Base-by-base conservation (phyloP, 2,329 filamentous ascomycete genomes). In the Cladosporium oxysporum region DNA sequence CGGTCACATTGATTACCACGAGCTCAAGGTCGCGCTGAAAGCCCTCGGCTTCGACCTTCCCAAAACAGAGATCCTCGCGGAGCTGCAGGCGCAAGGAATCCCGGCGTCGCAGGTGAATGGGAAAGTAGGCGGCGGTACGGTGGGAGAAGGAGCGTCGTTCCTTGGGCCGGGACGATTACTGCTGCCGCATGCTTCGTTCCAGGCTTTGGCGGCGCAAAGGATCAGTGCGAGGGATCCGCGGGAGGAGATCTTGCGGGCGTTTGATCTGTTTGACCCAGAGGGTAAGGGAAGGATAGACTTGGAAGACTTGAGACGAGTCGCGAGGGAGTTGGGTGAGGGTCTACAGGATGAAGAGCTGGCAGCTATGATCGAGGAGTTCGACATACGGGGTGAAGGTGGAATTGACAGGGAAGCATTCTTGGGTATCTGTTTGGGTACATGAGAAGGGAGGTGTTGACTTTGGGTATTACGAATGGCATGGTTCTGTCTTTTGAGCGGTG, bases 281-380 rank as follows among this genome's bases (percentile, higher is more conserved):
- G 87, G 86, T n/a, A 96, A 97, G 80, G 94, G 94, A 7, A 88
- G 91, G 70, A 97, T 99, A 72, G 93, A 90, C 62, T 81, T 97
- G 58, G 91, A 95, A 67, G 95, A 98, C 81, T 81, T 99, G 79
- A 84, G 92, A 68, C 84, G 92, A 66, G 92, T 98, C 29, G 93
- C 94, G 66, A 87, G 92, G 73, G 95, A 98, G 77, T 83, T 99
- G 69, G 95, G 95, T 8, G 94, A 98, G 78, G 92, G 91, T 14
- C 84, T 99, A 71, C 92, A 95, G 72, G 94, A 99, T 75, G 91
- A 96, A 74, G 95, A 99, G 78, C 84, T 99, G 68, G 85, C 88
- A 72, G 93, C 93, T 70, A 99, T 99, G 95, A 95, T 99, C 81
- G 93, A 97, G 75, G 94, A 98, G 79, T 96, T 98, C 81, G 95